phyloP scores from a whole-genome alignment of 1,284 basidiomycete genomes.

The Ustilago cynodontis region DNA sequence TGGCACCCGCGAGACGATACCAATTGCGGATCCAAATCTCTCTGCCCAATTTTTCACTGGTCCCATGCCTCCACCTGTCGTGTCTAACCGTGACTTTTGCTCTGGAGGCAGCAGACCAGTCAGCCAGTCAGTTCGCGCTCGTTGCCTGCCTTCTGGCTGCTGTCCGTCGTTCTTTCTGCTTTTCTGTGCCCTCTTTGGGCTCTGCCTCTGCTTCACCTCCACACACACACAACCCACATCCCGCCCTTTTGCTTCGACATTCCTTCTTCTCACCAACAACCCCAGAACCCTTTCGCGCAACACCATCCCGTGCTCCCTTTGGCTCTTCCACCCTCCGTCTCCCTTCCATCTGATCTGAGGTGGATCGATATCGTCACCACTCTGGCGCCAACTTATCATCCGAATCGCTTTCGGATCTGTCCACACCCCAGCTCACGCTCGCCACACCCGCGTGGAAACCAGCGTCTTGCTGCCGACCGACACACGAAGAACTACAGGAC shows the following conservation, averaged over 20 bases:
- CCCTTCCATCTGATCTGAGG: background rate
- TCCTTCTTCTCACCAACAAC: conserved; percentile 49
- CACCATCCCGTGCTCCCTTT: conserved; percentile 11
- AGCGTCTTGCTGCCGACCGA: background rate
- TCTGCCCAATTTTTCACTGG: conserved; percentile 17
- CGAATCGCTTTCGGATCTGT: background rate
- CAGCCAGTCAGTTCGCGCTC: background rate
- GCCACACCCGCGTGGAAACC: background rate
- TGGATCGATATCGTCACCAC: conserved; percentile 6
- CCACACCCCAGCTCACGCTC: background rate
- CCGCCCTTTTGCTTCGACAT: conserved; percentile 16
- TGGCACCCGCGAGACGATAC: no score
- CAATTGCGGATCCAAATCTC: background rate
- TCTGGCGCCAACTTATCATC: conserved; percentile 4
- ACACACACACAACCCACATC: conserved; percentile 19
- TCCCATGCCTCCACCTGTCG: conserved; percentile 29
- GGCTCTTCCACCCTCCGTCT: background rate
- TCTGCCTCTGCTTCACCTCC: conserved; percentile 30
- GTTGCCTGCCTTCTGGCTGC: background rate
- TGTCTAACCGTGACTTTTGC: background rate
- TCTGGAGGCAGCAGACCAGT: no score
- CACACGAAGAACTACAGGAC: no score
- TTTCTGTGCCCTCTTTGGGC: background rate
- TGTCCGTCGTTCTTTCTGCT: background rate
- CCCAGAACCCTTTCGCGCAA: background rate